Evolutionary conservation across 1,139 yeast genomes (phyloP), one percentile per base, ranked within the genome.

Genomic region (Zygoascus meyerae): DNA sequence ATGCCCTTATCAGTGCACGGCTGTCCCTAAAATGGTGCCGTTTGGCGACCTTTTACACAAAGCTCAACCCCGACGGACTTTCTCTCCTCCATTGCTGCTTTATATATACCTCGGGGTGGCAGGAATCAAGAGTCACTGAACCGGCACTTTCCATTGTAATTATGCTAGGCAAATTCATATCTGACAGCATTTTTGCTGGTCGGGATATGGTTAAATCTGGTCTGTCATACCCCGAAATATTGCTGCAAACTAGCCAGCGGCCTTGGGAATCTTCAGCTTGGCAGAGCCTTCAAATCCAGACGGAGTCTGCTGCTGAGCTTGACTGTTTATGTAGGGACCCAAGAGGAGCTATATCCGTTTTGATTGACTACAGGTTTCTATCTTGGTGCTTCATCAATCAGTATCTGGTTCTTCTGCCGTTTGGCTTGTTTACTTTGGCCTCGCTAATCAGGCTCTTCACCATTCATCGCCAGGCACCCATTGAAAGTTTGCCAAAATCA

Each of bases 311-410:
- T 21, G 29, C 10, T 17, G 26, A 11, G 3, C 38, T 40, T 11
- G 43, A 40, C 31, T 40, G 43, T 28, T 11, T 40, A 15, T 40
- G 43, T 26, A 17, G 43, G 15, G 32, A 30, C n/a, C 31, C 43
- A 5, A 14, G 34, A 21, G 32, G 32, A 2, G 9, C 10, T 3
- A 8, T 42, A 6, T 18, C 26, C 8, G 40, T 36, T 8, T 42
- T 42, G 29, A 17, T 35, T 4, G 45, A 42, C 15, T 31, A 29
- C 34, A 29, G 31, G 18, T 51, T 31, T 39, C 34, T 51, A 8
- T 44, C 48, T 9, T 43, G 48, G 47, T 51, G 53, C 32, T 48
- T 51, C 38, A 36, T 51, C 9, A 45, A 51, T 16, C 46, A 43
- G 28, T 51, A 51, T 34, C 21, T 51, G 40, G 41, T 48, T 2